A percentile compares a stretch with the other conserved stretches of the same genome.
phyloP scores from a whole-genome alignment of 441 rosid genomes.

The Syzygium malaccense region DNA sequence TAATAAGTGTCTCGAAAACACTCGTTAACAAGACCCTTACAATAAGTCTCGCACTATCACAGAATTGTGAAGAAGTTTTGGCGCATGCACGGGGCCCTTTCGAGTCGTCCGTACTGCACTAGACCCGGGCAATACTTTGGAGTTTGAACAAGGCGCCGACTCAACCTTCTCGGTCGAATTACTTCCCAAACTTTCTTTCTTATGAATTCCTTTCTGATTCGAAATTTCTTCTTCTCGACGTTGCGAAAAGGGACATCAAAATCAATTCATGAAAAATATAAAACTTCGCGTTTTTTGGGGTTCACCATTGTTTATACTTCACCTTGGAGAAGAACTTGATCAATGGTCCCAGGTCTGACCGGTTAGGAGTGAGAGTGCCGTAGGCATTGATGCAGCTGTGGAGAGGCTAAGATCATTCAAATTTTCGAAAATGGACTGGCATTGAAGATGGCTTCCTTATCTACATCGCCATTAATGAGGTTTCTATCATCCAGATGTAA shows the following conservation, averaged over 20 bases:
- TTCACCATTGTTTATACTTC: neutral
- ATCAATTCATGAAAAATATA: neutral
- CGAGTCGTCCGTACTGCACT: rapidly evolving
- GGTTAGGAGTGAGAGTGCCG: neutral
- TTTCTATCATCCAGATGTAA: neutral
- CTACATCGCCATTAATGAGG: neutral
- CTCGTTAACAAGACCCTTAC: neutral
- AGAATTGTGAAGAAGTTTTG: neutral
- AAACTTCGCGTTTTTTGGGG: neutral
- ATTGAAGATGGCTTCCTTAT: neutral
- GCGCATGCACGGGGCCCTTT: neutral
- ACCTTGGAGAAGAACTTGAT: neutral
- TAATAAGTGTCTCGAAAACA: neutral
- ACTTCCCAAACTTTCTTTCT: neutral
- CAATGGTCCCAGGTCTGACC: neutral
- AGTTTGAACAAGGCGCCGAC: neutral
- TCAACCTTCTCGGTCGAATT: neutral
- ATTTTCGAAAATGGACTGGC: neutral
- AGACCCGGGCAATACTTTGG: neutral
- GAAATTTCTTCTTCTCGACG: neutral
- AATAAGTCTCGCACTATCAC: neutral
- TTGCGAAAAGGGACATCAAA: neutral
- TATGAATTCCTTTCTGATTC: neutral
- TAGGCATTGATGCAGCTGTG: neutral
- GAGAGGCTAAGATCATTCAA: neutral